phyloP scores from a whole-genome alignment of 1,139 yeast genomes.

The Pichia sp. region DNA sequence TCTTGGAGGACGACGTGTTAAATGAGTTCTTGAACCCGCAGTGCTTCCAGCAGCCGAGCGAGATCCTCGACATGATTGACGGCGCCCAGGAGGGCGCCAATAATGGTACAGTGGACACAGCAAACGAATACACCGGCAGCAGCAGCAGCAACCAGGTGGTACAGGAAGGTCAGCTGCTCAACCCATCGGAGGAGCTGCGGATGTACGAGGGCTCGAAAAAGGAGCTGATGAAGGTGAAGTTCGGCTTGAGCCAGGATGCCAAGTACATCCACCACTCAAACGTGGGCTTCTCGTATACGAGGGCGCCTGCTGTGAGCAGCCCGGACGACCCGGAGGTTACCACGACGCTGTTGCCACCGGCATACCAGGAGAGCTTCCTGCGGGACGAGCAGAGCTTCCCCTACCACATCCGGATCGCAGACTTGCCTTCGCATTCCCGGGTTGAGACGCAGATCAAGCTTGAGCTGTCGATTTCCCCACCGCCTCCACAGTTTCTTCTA shows the following conservation, averaged over 20 bases:
- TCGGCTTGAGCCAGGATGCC: slow-evolving; percentile 38
- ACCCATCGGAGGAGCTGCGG: slow-evolving; percentile 28
- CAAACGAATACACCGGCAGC: neutral
- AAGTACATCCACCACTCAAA: slow-evolving; percentile 15
- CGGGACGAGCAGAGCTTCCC: slow-evolving; percentile 42
- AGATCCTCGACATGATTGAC: slow-evolving; percentile 44
- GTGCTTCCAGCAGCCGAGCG: slow-evolving; percentile 25
- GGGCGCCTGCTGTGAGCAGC: slow-evolving; percentile 6
- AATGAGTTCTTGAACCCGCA: slow-evolving; percentile 18
- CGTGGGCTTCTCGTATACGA: slow-evolving; percentile 16
- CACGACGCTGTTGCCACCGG: slow-evolving; percentile 30
- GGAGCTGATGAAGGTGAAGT: slow-evolving; percentile 51
- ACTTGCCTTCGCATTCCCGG: slow-evolving; percentile 74
- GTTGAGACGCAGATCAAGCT: slow-evolving; percentile 94
- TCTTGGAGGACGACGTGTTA: slow-evolving; percentile 16
- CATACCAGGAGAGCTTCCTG: slow-evolving; percentile 28
- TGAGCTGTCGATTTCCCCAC: slow-evolving; percentile 60
- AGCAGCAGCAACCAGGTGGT: neutral
- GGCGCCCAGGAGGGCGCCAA: slow-evolving; percentile 34
- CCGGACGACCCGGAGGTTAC: slow-evolving; percentile 24
- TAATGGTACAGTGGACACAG: slow-evolving; percentile 47
- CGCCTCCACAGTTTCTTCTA: slow-evolving; percentile 65
- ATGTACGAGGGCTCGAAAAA: slow-evolving; percentile 48
- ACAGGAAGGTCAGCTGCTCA: neutral
- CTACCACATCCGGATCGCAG: slow-evolving; percentile 52